These are phyloP conservation scores for Fagopyrum homotropicum DNA, from an alignment of 148 eudicot genomes.

Conservation along the genomic window DNA sequence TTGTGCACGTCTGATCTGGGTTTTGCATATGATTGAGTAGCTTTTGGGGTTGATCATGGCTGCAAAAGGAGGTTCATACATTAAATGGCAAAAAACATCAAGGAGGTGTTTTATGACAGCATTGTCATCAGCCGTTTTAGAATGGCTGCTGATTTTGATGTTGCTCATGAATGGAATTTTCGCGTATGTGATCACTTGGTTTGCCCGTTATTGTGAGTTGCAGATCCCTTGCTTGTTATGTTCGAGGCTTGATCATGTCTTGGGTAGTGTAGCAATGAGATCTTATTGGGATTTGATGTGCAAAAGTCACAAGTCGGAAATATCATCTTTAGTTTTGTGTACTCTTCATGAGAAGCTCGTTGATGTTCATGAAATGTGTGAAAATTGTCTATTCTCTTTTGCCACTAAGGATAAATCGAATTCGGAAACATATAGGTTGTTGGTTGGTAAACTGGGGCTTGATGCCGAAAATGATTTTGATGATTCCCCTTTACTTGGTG, in stretches of 20 bases:
- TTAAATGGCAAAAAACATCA: conserved; percentile 22
- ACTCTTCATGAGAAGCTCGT: conserved; percentile 66
- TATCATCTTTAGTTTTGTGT: conserved; percentile 66
- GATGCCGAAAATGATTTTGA: conserved; percentile 33
- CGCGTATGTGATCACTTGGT: conserved; percentile 61
- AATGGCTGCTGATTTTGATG: conserved; percentile 79
- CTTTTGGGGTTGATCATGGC: conserved; percentile 32
- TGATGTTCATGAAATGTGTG: conserved; percentile 77
- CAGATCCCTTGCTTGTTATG: conserved; percentile 85
- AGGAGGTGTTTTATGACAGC: conserved; percentile 25
- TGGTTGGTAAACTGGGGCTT: conserved; percentile 70
- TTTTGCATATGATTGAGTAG: conserved; percentile 21
- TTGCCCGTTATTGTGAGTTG: conserved; percentile 62
- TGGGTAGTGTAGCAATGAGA: conserved; percentile 48
- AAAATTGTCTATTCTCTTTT: conserved; percentile 79
- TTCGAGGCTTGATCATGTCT: conserved; percentile 77
- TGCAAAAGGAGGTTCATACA: conserved; percentile 24
- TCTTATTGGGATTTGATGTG: conserved; percentile 76
- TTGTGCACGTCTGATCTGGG: neutral
- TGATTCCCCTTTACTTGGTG: conserved; percentile 24
- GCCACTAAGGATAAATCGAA: conserved; percentile 73
- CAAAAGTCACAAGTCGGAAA: conserved; percentile 60
- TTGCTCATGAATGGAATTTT: conserved; percentile 58
- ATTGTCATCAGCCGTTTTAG: conserved; percentile 61
- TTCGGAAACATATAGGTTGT: conserved; percentile 60